phyloP scores from a whole-genome alignment of 2,329 filamentous ascomycete genomes.

The Aspergillus floridensis region DNA sequence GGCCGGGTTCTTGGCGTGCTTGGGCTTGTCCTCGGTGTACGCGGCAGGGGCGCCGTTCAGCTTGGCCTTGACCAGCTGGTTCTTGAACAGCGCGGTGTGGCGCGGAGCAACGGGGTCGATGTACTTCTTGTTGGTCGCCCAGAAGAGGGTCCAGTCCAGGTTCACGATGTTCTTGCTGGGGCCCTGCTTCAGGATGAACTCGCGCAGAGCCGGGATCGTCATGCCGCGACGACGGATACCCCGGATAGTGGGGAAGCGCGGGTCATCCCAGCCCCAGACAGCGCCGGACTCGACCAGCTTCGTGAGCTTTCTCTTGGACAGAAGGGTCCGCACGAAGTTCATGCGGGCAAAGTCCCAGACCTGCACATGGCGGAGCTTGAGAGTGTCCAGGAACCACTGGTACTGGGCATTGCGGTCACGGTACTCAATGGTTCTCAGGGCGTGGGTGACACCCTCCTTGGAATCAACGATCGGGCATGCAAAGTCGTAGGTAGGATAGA shows the following conservation, averaged over 20 bases:
- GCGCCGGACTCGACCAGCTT: slow-evolving; percentile 49
- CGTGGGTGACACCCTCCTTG: slow-evolving; percentile 63
- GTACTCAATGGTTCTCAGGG: slow-evolving; percentile 63
- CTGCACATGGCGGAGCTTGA: slow-evolving; percentile 47
- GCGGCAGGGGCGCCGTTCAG: slow-evolving; percentile 64
- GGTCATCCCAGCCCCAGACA: slow-evolving; percentile 54
- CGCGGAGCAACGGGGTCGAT: slow-evolving; percentile 74
- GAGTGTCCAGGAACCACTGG: slow-evolving; percentile 50
- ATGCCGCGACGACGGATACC: slow-evolving; percentile 51
- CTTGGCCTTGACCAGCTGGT: slow-evolving; percentile 68
- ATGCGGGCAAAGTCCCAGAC: slow-evolving; percentile 55
- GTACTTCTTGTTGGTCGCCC: slow-evolving; percentile 70
- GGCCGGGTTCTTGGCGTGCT: slow-evolving; percentile 84
- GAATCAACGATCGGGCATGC: slow-evolving; percentile 63
- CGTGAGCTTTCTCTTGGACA: slow-evolving; percentile 53
- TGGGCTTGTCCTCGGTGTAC: slow-evolving; percentile 71
- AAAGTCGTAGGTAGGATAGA: slow-evolving; percentile 67
- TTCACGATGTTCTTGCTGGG: slow-evolving; percentile 50
- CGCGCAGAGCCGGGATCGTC: slow-evolving; percentile 49
- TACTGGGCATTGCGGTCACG: slow-evolving; percentile 53
- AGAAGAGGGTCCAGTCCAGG: slow-evolving; percentile 51
- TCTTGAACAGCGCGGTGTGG: slow-evolving; percentile 69
- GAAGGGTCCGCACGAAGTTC: slow-evolving; percentile 51
- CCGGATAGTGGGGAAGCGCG: slow-evolving; percentile 51
- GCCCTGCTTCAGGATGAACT: slow-evolving; percentile 52